Evolutionary conservation across 169 alveolate genomes (phyloP), one percentile per base, ranked within the genome.

Genomic region (Eimeria acervulina): DNA sequence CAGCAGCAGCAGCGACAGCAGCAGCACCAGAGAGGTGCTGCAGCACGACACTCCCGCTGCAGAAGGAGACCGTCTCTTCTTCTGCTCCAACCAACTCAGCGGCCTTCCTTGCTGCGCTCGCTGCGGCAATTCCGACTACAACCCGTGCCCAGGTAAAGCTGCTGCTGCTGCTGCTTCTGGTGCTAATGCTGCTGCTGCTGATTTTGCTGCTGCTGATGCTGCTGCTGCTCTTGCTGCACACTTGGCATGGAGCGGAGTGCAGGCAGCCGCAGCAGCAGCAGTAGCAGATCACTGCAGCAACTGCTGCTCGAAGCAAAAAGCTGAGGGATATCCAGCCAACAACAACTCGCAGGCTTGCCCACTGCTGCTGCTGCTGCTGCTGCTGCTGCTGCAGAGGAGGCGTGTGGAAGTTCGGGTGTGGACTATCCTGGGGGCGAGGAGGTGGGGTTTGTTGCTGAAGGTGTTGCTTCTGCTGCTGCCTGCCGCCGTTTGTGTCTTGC

Each of bases 11-110:
- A 47, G 70, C 40, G 42, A 31, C 68, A 40, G 90, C 90, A 81
- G 90, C 90, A 81, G 90, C 90, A 81, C 72, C 90, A 81, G 90
- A 81, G 90, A 42, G 42, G 90, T 81, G 90, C 90, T 81, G 47
- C 90, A 81, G 90, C 90, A 81, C 7, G 90, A 81, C 28, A 44
- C 90, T 19, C 90, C 90, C 7, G 72, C 52, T 10, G 15, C 23
- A 26, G 72, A 42, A 26, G 90, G 17, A 47, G 90, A 81, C 44
- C 31, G 90, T 36, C 42, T 26, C 38, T 81, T 33, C 70, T 81
- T 81, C 28, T 81, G 90, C 90, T 81, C 90, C 5, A 36, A 44
- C 26, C 33, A 23, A 47, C 90, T 81, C 70, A 81, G 47, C 70
- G 90, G 44, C 47, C 68, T 81, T 8, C 90, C 90, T 47, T 83